phyloP scores from a whole-genome alignment of 495 filamentous ascomycete species.

The Talaromyces stipitatus region DNA sequence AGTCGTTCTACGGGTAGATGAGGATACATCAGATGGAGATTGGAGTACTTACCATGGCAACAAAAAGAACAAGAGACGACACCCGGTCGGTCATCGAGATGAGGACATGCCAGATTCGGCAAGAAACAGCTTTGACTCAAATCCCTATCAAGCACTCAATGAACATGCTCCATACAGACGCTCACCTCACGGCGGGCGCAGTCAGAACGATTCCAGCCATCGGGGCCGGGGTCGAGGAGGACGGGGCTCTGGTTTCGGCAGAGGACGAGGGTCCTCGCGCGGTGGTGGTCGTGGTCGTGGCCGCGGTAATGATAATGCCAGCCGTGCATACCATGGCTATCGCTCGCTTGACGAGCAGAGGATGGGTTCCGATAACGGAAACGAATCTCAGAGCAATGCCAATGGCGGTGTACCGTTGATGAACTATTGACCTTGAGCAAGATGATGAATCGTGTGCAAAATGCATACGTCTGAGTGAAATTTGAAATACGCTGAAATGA shows the following conservation, averaged over 20 bases:
- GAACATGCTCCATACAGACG: neutral
- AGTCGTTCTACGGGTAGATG: constrained; percentile 69
- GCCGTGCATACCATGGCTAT: constrained; percentile 1
- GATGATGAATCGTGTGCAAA: too few species aligned
- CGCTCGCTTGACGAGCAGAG: constrained; percentile 5
- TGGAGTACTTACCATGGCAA: constrained; percentile 50
- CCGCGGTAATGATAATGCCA: neutral
- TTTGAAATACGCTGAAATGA: neutral
- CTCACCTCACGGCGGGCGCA: neutral
- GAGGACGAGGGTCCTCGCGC: constrained; percentile 3
- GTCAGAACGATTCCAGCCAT: neutral
- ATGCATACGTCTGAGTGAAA: too few species aligned
- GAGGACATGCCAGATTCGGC: constrained; percentile 20
- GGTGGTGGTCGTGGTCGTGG: constrained; percentile 7
- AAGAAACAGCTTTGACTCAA: neutral
- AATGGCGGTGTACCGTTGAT: constrained; percentile 1
- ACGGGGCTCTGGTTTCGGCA: constrained; percentile 2
- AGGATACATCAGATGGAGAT: constrained; percentile 48
- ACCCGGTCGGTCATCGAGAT: constrained; percentile 23
- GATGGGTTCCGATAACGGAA: neutral
- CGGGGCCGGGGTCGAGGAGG: constrained; percentile 3
- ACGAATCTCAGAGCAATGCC: neutral
- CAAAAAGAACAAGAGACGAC: constrained; percentile 42
- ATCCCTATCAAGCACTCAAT: neutral
- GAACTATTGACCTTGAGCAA: constrained; percentile 5